Evolutionary conservation across 1,284 basidiomycete species (phyloP), one percentile per base, ranked within the genome.

Genomic region (Trametes sp.): DNA sequence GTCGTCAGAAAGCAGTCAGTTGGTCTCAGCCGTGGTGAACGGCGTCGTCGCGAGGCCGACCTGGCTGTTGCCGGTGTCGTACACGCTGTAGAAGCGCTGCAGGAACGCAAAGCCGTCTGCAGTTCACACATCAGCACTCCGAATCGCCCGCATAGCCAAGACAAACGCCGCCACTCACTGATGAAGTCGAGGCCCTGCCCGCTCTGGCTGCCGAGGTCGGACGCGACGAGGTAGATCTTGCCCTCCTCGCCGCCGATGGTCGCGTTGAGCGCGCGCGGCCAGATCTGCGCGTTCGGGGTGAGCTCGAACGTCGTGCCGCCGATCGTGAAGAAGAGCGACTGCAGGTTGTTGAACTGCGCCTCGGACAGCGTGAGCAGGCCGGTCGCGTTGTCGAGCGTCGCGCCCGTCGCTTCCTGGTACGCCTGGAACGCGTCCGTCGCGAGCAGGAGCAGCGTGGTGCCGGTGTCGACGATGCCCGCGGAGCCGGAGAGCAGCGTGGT

Each of bases 31-130:
- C 48, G 75, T 64, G 2, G 83, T 84, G 70, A 80, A 77, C 38
- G 62, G 29, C 10, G 83, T 85, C 29, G 66, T 78, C 2, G 84
- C 83, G 48, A 84, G 74, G 8, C 84, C 84, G 54, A 86, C 73
- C 35, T 72, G 78, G 4, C 65, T 46, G 75, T 86, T 85, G 48
- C 79, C 75, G 29, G 85, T 86, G 70, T 91, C 89, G 70, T 77
- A 89, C 35, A 88, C 86, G 28, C 82, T 81, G 75, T 89, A 90
- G 82, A 86, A 90, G 29, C 88, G 84, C 74, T 90, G 84, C 33
- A 82, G 66, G 58, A 76, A 77, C 50, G 66, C 72, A 61, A 74
- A 75, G 31, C 78, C 74, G 61, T 78, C 77, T 78, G 56, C 9
- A 55, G 28, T 35, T 19, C 23, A 23, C 21, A 5, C 41, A 45